phyloP scores from a whole-genome alignment of 805 yeast genomes.

The Candida anglica region DNA sequence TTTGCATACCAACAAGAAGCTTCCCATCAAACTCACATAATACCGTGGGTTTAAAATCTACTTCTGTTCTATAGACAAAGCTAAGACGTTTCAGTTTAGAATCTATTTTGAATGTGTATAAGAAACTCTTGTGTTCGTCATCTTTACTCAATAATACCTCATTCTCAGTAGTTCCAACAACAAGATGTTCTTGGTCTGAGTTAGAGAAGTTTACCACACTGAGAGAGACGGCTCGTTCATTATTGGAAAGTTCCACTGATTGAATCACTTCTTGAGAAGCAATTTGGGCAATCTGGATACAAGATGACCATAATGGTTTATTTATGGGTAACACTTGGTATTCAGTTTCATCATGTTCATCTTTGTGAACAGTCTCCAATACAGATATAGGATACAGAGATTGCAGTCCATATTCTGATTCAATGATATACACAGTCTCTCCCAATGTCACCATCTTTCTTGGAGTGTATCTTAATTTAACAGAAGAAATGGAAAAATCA shows the following conservation, averaged over 20 bases:
- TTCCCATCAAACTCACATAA: constrained; percentile 52
- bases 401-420: background rate
- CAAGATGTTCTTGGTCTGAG: constrained; percentile 28
- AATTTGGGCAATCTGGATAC: constrained; percentile 47
- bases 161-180: constrained; percentile 38
- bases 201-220: constrained; percentile 26
- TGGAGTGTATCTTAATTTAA: constrained; percentile 51
- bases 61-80: constrained; percentile 57
- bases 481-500: constrained; percentile 18
- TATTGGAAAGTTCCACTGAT: constrained; percentile 39
- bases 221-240: constrained; percentile 42
- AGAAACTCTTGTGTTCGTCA: constrained; percentile 13
- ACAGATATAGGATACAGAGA: background rate
- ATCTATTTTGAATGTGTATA: constrained; percentile 35
- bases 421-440: background rate
- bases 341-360: too few relatives aligned
- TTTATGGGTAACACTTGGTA: constrained; percentile 10
- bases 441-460: constrained; percentile 28
- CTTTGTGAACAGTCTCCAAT: too few relatives aligned
- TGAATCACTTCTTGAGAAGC: constrained; percentile 30
- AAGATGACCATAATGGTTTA: constrained; percentile 48
- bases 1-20: constrained; percentile 55
- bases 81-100: constrained; percentile 34
- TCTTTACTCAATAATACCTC: constrained; percentile 10
- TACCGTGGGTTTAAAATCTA: constrained; percentile 46